These are phyloP conservation scores for Penstemon eatonii DNA, from an alignment of 257 asterid genomes.

Conservation along the genomic window DNA sequence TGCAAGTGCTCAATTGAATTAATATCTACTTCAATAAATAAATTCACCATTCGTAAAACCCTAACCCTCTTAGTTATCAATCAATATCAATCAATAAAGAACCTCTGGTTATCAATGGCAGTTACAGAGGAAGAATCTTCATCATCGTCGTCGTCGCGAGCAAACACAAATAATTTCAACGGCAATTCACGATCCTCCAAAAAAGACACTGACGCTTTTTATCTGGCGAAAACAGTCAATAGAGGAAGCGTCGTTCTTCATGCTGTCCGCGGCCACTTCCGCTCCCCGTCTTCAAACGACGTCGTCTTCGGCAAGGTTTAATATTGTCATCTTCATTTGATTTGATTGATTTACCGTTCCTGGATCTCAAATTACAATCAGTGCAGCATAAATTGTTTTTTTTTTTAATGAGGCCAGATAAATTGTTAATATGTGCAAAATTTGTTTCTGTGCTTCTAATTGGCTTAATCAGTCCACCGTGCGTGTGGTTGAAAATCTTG, in stretches of 20 bases:
- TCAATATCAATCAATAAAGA: not conserved
- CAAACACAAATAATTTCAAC: slow-evolving; percentile 23
- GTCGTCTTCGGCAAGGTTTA: slow-evolving; percentile 86
- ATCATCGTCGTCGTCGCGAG: slow-evolving; percentile 65
- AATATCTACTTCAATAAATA: no score
- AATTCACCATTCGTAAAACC: slow-evolving; percentile 1
- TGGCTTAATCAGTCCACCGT: no score
- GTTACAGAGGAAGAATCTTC: slow-evolving; percentile 55
- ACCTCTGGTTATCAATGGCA: slow-evolving; percentile 37
- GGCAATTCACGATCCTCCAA: slow-evolving; percentile 40
- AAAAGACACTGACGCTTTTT: slow-evolving; percentile 41
- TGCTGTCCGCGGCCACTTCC: slow-evolving; percentile 80
- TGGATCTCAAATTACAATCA: no score
- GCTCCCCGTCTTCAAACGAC: slow-evolving; percentile 66
- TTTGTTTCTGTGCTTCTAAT: no score
- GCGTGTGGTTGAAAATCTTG: no score
- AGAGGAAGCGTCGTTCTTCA: slow-evolving; percentile 85
- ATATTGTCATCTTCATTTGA: no score
- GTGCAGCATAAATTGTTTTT: no score
- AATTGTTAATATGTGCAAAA: no score
- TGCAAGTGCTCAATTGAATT: no score
- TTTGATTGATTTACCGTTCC: no score
- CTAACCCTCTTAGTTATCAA: not conserved
- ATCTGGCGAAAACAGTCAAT: slow-evolving; percentile 83
- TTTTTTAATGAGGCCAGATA: no score